Evolutionary conservation across 139 green algal species (phyloP).

Genomic region (Coccomyxa sp.): DNA sequence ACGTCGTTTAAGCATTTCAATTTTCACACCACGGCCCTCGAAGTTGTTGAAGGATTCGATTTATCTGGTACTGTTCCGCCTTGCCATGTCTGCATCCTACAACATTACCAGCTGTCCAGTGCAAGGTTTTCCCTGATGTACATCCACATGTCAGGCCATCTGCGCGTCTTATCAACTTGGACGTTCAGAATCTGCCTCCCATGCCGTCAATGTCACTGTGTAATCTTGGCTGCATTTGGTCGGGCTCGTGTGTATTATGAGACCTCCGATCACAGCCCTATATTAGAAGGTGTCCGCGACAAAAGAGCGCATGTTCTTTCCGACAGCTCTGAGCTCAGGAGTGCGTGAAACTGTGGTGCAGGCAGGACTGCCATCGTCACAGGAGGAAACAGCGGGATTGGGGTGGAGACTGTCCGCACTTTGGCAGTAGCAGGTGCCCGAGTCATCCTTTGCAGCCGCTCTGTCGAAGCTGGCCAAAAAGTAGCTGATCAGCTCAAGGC

Average conservation of each 20-base stretch:
- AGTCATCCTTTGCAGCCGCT: slow-evolving; percentile 35
- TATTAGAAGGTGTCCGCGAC: no score
- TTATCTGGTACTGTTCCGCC: slow-evolving; percentile 13
- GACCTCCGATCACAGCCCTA: no score
- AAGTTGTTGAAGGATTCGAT: slow-evolving; percentile 25
- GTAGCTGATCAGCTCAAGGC: slow-evolving; percentile 7
- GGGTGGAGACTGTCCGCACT: slow-evolving; percentile 23
- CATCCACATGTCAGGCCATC: neutral
- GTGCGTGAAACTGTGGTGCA: neutral
- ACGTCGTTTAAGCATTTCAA: neutral
- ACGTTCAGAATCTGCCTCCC: neutral
- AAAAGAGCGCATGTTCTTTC: no score
- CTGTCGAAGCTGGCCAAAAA: slow-evolving; percentile 1
- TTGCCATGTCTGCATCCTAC: no score
- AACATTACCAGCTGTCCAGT: neutral
- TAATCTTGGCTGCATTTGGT: no score
- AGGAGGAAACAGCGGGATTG: slow-evolving; percentile 33
- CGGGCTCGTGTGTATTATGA: no score
- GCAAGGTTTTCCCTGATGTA: slow-evolving; percentile 26
- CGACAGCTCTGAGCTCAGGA: neutral
- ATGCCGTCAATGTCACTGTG: neutral
- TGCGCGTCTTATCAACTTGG: neutral
- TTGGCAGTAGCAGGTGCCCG: slow-evolving; percentile 20
- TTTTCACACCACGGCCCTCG: slow-evolving; percentile 16
- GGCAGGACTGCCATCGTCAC: slow-evolving; percentile 14